phyloP scores from a whole-genome alignment of 345 rosid genomes.

The Salix exigua region DNA sequence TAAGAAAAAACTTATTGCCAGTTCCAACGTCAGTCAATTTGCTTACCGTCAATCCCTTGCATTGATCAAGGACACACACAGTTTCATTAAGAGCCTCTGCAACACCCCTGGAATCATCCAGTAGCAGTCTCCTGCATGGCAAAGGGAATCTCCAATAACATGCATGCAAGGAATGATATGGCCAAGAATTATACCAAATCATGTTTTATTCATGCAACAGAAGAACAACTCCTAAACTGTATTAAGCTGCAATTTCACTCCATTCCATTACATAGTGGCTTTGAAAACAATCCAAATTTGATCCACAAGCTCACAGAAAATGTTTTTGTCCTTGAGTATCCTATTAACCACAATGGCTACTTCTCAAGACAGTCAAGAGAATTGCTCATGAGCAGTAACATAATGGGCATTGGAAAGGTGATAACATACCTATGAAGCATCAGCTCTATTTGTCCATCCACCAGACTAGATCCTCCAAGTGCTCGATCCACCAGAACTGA shows the following conservation, averaged over 20 bases:
- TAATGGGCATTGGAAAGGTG: slow-evolving; percentile 1
- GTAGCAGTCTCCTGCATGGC: slow-evolving; percentile 76
- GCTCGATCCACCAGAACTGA: slow-evolving; percentile 91
- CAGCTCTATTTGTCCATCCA: slow-evolving; percentile 90
- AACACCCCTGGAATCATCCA: slow-evolving; percentile 89
- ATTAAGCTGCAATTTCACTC: no score
- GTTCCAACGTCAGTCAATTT: slow-evolving; percentile 8
- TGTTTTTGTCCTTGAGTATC: background rate
- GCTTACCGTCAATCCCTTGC: slow-evolving; percentile 77
- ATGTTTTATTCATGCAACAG: slow-evolving; percentile 3
- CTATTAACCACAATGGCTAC: background rate
- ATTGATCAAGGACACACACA: slow-evolving; percentile 58
- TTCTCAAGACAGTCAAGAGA: slow-evolving; percentile 3
- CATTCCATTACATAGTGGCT: no score
- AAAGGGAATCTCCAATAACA: slow-evolving; percentile 15
- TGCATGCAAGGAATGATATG: background rate
- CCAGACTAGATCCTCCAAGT: slow-evolving; percentile 82
- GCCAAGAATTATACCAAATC: slow-evolving; percentile 2
- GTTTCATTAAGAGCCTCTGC: slow-evolving; percentile 84
- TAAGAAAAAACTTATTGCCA: background rate
- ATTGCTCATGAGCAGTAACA: background rate
- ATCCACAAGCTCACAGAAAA: background rate
- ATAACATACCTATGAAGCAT: slow-evolving; percentile 81
- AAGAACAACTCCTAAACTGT: background rate
- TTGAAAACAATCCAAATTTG: background rate